These are phyloP conservation scores for Fraxinus paxiana DNA, from an alignment of 305 asterid species.

Conservation along the genomic window DNA sequence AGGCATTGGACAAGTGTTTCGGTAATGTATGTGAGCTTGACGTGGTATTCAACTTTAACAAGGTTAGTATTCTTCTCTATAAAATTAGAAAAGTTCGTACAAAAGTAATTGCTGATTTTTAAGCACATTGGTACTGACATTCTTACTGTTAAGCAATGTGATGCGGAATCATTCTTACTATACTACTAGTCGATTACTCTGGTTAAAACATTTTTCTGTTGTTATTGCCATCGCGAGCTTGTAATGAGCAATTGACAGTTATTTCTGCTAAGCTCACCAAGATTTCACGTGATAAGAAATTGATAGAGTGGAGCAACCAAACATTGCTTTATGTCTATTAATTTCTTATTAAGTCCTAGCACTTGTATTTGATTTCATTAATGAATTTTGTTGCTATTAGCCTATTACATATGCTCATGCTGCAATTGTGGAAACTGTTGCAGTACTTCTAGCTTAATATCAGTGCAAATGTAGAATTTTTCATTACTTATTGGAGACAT, in stretches of 20 bases:
- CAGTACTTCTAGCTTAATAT: constrained; percentile 7
- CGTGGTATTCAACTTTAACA: constrained; percentile 77
- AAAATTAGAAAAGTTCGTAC: not conserved
- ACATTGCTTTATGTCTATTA: not conserved
- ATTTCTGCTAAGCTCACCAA: constrained; percentile 7
- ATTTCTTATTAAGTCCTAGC: not conserved
- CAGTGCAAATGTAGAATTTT: not conserved
- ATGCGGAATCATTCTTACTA: not conserved
- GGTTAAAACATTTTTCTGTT: not conserved
- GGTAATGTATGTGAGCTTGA: constrained; percentile 91
- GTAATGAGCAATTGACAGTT: not conserved
- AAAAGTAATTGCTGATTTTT: not conserved
- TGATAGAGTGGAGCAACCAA: not conserved
- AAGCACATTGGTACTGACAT: not conserved
- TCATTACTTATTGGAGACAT: not conserved
- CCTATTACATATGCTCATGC: not conserved
- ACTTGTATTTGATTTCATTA: not conserved
- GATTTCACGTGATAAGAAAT: not conserved
- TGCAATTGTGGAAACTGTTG: not conserved
- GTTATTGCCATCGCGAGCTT: not conserved
- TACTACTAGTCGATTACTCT: not conserved
- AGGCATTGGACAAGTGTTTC: constrained; percentile 82
- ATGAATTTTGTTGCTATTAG: not conserved
- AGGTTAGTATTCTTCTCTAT: constrained; percentile 50
- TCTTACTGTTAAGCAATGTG: not conserved